Evolutionary conservation across 1,139 yeast genomes (phyloP).

Genomic region (Blastobotrys persicus): DNA sequence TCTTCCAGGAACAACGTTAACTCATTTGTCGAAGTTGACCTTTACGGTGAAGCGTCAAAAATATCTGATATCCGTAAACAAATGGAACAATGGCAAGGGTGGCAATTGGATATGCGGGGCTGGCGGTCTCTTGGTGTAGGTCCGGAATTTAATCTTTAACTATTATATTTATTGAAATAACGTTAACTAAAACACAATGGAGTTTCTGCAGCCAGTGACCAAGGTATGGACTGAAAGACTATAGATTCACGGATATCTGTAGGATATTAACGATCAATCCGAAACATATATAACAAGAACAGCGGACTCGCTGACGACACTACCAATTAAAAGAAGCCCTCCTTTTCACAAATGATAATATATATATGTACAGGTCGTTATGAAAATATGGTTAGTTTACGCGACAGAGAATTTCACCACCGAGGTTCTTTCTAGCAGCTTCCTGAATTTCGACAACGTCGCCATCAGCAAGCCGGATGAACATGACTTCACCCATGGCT

Average conservation of each 20-base stretch:
- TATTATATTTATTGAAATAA: background rate
- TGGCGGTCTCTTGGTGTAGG: constrained; percentile 74
- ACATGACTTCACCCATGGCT: constrained; percentile 86
- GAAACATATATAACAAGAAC: no score
- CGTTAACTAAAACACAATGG: background rate
- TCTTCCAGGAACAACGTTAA: constrained; percentile 5
- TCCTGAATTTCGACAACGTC: constrained; percentile 75
- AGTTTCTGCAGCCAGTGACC: no score
- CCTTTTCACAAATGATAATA: no score
- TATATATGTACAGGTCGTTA: constrained; percentile 11
- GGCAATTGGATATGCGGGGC: constrained; percentile 81
- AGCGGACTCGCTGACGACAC: no score
- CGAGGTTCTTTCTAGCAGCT: constrained; percentile 70
- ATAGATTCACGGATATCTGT: background rate
- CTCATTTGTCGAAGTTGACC: constrained; percentile 38
- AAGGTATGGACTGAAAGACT: no score
- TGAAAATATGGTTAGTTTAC: constrained; percentile 45
- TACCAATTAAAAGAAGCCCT: no score
- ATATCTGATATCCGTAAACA: constrained; percentile 32
- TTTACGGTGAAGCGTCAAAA: constrained; percentile 35
- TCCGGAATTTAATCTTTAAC: constrained; percentile 51
- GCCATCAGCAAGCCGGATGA: constrained; percentile 52
- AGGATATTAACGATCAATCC: no score
- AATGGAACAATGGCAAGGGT: constrained; percentile 68
- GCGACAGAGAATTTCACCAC: constrained; percentile 82